These are phyloP conservation scores for Ustilago curta DNA, from an alignment of 1,284 basidiomycete genomes.

Conservation along the genomic window DNA sequence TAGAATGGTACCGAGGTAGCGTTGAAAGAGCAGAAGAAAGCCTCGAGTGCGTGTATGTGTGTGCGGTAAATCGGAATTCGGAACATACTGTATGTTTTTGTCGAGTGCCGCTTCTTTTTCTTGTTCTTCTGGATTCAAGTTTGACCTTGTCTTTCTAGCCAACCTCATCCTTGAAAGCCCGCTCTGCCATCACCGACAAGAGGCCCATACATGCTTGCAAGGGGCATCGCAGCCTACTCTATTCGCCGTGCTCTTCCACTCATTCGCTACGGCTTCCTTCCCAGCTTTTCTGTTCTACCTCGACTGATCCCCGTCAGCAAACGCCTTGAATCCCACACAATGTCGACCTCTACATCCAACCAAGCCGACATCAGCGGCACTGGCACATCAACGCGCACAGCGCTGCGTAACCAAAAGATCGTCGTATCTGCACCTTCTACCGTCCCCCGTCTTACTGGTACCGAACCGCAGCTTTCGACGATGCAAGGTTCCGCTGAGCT, in stretches of 20 bases:
- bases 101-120: not conserved
- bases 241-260: not conserved
- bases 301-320: not conserved
- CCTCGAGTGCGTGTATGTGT: too few species aligned
- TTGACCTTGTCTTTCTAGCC: not conserved
- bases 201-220: constrained; percentile 29
- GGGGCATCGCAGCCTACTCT: not conserved
- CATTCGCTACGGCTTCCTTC: not conserved
- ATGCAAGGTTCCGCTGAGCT: constrained; percentile 25
- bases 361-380: not conserved
- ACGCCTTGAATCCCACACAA: not conserved
- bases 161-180: not conserved
- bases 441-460: constrained; percentile 28
- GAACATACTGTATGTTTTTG: not conserved
- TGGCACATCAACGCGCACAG: constrained; percentile 11
- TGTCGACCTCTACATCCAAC: constrained; percentile 2
- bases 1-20: too few species aligned
- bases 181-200: not conserved
- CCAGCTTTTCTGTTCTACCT: constrained; percentile 1
- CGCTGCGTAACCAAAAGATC: constrained; percentile 33
- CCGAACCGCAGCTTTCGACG: constrained; percentile 25
- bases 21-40: too few species aligned
- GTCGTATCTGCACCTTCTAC: constrained; percentile 19
- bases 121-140: not conserved
- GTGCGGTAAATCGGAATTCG: constrained; percentile 5